phyloP scores from a whole-genome alignment of 306 rosid genomes.

The Begonia fuchsioides region DNA sequence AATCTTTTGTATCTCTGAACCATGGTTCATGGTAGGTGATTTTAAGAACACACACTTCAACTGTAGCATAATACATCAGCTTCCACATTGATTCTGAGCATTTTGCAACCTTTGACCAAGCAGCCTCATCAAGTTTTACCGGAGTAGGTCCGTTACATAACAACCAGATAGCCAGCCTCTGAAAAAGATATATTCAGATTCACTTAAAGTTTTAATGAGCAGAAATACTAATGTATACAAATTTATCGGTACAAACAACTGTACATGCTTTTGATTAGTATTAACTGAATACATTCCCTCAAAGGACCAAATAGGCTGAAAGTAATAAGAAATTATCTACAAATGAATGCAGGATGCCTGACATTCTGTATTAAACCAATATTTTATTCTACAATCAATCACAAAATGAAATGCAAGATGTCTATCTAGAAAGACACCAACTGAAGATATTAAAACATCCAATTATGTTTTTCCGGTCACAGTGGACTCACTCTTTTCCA shows the following conservation, averaged over 20 bases:
- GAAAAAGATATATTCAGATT: slow-evolving; percentile 11
- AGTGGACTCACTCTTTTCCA: too few species aligned
- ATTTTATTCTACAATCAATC: too few species aligned
- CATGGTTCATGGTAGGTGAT: slow-evolving; percentile 52
- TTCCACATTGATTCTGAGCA: slow-evolving; percentile 97
- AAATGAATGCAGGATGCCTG: too few species aligned
- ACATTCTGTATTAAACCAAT: too few species aligned
- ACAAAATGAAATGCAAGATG: too few species aligned
- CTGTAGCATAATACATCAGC: slow-evolving; percentile 63
- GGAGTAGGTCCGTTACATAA: slow-evolving; percentile 37
- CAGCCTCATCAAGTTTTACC: slow-evolving; percentile 45
- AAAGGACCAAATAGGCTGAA: background rate
- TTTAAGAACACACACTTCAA: slow-evolving; percentile 57
- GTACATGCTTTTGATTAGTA: too few species aligned
- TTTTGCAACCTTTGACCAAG: slow-evolving; percentile 54
- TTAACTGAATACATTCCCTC: background rate
- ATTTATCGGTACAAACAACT: background rate
- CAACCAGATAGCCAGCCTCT: slow-evolving; percentile 60
- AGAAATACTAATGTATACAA: background rate
- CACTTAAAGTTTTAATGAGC: background rate
- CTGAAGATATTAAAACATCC: too few species aligned
- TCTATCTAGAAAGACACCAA: background rate
- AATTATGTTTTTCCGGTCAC: too few species aligned
- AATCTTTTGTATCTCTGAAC: slow-evolving; percentile 51
- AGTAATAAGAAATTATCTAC: too few species aligned